These are phyloP conservation scores for Annulohypoxylon bovei DNA, from an alignment of 495 filamentous ascomycete genomes.

Conservation along the genomic window DNA sequence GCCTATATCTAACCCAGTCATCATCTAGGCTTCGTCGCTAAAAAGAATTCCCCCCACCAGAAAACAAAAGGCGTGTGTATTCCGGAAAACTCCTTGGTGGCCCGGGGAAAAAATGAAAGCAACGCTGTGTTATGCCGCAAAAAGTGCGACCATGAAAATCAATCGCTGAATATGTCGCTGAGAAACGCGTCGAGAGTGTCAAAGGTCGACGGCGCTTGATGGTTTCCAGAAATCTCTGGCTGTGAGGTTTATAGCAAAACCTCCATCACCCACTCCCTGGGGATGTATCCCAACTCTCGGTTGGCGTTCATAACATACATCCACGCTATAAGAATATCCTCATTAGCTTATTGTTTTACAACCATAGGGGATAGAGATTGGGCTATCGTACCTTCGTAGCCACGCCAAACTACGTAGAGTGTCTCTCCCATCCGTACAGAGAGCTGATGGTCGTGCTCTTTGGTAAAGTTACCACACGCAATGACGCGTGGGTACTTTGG, in stretches of 20 bases:
- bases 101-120: not conserved
- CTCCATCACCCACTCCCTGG: not conserved
- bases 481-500: not conserved
- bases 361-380: no score
- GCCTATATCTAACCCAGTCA: not conserved
- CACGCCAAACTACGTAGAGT: not conserved
- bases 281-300: not conserved
- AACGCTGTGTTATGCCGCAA: not conserved
- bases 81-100: not conserved
- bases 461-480: not conserved
- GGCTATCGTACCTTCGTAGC: not conserved
- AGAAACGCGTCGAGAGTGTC: not conserved
- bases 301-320: not conserved
- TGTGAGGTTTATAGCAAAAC: not conserved
- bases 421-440: not conserved
- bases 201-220: no score
- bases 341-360: not conserved
- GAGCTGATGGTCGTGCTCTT: not conserved
- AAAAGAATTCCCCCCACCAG: not conserved
- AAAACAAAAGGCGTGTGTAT: not conserved
- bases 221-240: no score
- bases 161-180: not conserved
- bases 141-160: not conserved
- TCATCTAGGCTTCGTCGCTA: not conserved
- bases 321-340: not conserved